Percentiles rank a stretch among this genome's conserved stretches.
These are phyloP conservation scores for Neurospora africana DNA, from an alignment of 495 filamentous ascomycete species.

Conservation along the genomic window DNA sequence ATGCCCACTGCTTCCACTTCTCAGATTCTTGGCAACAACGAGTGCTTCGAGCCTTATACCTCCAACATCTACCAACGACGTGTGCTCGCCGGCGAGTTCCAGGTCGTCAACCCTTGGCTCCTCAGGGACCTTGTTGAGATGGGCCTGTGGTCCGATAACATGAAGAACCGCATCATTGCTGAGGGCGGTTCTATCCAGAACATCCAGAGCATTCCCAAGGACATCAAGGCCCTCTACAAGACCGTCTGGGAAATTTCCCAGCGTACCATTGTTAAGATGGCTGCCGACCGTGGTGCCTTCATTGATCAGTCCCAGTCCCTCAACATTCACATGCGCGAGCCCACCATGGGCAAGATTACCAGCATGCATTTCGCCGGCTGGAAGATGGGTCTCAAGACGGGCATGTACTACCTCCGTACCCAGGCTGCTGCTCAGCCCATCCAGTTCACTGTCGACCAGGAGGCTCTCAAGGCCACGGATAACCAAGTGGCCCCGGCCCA, in stretches of 20 bases:
- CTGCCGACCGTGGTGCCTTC: conserved; percentile 93
- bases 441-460: conserved; percentile 98
- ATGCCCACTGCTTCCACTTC: conserved; percentile 97
- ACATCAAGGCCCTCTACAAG: conserved; percentile 97
- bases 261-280: conserved; percentile 90
- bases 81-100: conserved; percentile 96
- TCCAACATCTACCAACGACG: conserved; percentile 99
- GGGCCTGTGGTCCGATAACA: conserved; percentile 97
- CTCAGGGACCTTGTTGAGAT: conserved; percentile 97
- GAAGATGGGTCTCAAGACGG: conserved; percentile 98
- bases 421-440: conserved; percentile 95
- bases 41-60: conserved; percentile 99
- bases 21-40: conserved; percentile 96
- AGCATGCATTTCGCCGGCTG: conserved; percentile 99
- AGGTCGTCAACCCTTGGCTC: conserved; percentile 98
- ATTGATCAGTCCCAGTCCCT: conserved; percentile 98
- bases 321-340: conserved; percentile 98
- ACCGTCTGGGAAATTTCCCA: conserved; percentile 99
- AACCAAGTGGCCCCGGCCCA: conserved; percentile 60
- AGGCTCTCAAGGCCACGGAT: conserved; percentile 81
- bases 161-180: conserved; percentile 99
- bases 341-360: conserved; percentile 98
- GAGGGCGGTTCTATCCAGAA: conserved; percentile 93
- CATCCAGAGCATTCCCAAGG: conserved; percentile 87
- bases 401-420: conserved; percentile 99